These are phyloP conservation scores for Capsicum rhomboideum DNA, from an alignment of 257 asterid genomes.

Conservation along the genomic window DNA sequence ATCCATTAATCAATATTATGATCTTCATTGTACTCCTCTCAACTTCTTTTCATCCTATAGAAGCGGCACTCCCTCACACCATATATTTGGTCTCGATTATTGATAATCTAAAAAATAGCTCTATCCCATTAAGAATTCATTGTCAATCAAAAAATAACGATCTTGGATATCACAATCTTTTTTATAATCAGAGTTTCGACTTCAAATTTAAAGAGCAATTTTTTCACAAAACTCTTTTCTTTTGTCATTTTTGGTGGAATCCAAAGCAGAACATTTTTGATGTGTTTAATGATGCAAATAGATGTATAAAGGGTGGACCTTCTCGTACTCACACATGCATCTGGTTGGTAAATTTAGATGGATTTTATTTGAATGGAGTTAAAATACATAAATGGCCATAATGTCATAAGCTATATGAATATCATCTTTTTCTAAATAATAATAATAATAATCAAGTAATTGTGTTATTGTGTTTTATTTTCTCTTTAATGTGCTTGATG, in stretches of 20 bases:
- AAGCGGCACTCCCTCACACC: neutral
- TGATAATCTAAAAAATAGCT: neutral
- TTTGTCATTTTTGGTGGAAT: conserved; percentile 5
- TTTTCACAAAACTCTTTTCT: neutral
- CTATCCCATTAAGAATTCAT: neutral
- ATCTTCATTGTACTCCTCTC: neutral
- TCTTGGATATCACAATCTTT: neutral
- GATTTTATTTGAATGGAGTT: neutral
- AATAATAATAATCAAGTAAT: neutral
- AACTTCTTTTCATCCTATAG: neutral
- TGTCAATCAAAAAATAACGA: neutral
- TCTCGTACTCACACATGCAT: neutral
- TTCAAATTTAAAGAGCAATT: neutral
- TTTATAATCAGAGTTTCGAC: neutral
- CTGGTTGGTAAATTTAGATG: neutral
- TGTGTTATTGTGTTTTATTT: neutral
- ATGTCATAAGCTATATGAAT: neutral
- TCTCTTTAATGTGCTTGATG: too few relatives aligned
- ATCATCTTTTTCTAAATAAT: neutral
- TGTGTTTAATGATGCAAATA: neutral
- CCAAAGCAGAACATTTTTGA: neutral
- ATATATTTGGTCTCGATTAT: neutral
- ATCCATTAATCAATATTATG: neutral
- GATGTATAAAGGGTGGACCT: neutral
- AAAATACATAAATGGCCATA: neutral